phyloP scores from a whole-genome alignment of 371 early-diverging fungal genomes.

The Mucor indicus region DNA sequence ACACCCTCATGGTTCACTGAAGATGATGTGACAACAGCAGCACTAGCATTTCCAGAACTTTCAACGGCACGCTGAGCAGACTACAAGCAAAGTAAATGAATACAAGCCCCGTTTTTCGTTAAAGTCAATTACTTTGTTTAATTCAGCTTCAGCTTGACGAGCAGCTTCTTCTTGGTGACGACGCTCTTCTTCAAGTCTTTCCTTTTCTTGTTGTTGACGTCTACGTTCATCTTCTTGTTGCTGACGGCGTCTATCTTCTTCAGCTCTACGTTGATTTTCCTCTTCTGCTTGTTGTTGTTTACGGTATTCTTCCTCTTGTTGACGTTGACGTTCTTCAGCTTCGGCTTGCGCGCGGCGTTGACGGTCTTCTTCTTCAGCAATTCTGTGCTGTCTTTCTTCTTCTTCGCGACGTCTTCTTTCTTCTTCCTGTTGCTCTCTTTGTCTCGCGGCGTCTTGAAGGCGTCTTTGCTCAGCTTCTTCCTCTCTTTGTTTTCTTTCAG shows the following conservation, averaged over 20 bases:
- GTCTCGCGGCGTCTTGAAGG: too few species aligned
- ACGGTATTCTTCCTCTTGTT: conserved; percentile 21
- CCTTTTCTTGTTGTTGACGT: conserved; percentile 15
- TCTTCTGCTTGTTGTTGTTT: conserved; percentile 27
- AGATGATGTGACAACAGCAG: conserved; percentile 21
- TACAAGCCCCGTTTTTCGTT: too few species aligned
- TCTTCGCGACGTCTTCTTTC: conserved; percentile 14
- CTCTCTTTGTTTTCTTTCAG: conserved; percentile 12
- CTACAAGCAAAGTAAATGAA: too few species aligned
- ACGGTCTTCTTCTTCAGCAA: not conserved
- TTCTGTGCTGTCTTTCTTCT: conserved; percentile 21
- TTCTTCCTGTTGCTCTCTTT: conserved; percentile 5
- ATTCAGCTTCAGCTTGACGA: conserved; percentile 21
- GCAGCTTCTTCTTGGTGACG: conserved; percentile 18
- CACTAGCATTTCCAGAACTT: conserved; percentile 25
- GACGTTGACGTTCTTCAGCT: conserved; percentile 22
- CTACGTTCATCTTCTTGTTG: conserved; percentile 25
- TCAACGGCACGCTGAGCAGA: conserved; percentile 34
- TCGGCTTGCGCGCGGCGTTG: conserved; percentile 13
- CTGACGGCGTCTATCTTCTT: conserved; percentile 16
- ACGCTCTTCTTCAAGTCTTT: conserved; percentile 11
- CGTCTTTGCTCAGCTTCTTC: conserved; percentile 15
- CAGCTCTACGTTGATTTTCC: conserved; percentile 2
- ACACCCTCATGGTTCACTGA: conserved; percentile 18
- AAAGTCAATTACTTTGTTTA: conserved; percentile 25